Evolutionary conservation across 805 yeast species (phyloP).

Genomic region (Alloascoidea africana): DNA sequence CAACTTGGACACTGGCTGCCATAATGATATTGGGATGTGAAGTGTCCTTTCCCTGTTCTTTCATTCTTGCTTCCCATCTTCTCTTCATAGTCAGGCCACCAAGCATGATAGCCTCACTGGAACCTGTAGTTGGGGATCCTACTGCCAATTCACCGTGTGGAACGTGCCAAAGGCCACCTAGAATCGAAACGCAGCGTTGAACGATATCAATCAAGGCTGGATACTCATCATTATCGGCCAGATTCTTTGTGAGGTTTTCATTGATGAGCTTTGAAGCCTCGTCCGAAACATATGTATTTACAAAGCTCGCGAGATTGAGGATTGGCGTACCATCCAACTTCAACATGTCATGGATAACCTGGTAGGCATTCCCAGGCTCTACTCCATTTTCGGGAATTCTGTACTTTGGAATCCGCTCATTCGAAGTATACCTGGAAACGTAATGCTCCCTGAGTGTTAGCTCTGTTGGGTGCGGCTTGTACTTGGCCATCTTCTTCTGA

Average conservation of each 20-base stretch:
- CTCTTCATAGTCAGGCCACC: constrained; percentile 91
- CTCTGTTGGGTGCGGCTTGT: neutral
- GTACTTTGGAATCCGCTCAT: constrained; percentile 32
- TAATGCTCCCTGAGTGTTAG: constrained; percentile 2
- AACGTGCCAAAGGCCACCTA: constrained; percentile 74
- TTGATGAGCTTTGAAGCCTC: constrained; percentile 34
- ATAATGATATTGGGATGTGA: constrained; percentile 71
- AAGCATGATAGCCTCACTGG: constrained; percentile 85
- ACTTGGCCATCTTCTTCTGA: neutral
- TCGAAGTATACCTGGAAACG: constrained; percentile 10
- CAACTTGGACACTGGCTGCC: constrained; percentile 92
- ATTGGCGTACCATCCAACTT: constrained; percentile 74
- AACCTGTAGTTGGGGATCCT: constrained; percentile 90
- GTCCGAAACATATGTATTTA: constrained; percentile 53
- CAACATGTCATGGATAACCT: constrained; percentile 57
- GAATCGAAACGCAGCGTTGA: constrained; percentile 66
- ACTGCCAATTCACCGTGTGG: constrained; percentile 34
- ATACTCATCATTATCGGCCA: constrained; percentile 90
- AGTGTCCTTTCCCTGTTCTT: constrained; percentile 39
- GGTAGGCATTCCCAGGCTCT: constrained; percentile 35
- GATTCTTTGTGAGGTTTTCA: constrained; percentile 71
- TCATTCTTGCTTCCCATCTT: constrained; percentile 62
- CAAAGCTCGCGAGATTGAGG: constrained; percentile 79
- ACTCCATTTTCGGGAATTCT: constrained; percentile 44
- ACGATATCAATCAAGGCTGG: constrained; percentile 74